Percentiles rank a stretch among this genome's conserved stretches.
Evolutionary conservation across 2,329 filamentous ascomycete genomes (phyloP).

Genomic region (Cercospora sp.): DNA sequence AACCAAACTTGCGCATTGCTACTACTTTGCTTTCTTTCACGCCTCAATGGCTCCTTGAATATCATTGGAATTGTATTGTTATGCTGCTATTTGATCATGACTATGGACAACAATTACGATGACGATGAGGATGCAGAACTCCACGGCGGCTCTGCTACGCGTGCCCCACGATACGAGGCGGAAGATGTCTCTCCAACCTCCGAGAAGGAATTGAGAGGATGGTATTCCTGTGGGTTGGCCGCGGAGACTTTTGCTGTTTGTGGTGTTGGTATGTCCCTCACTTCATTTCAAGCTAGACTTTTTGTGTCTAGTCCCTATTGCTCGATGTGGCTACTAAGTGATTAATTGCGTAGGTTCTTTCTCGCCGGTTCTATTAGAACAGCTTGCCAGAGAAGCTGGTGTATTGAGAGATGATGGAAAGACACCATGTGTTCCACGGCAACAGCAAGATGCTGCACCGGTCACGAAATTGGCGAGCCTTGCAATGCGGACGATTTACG

Average conservation of each 20-base stretch:
- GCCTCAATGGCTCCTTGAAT: too few species aligned
- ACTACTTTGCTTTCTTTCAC: background rate
- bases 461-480: constrained; percentile 3
- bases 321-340: too few species aligned
- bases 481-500: constrained; percentile 12
- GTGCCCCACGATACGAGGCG: constrained; percentile 30
- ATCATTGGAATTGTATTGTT: background rate
- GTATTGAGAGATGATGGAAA: constrained; percentile 74
- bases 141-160: background rate
- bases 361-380: constrained; percentile 87
- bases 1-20: background rate
- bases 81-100: background rate
- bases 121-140: constrained; percentile 1
- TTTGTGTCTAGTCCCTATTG: too few species aligned
- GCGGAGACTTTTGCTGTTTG: constrained; percentile 94
- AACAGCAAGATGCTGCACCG: constrained; percentile 8
- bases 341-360: constrained; percentile 63
- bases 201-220: constrained; percentile 33
- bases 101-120: background rate
- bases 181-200: constrained; percentile 33
- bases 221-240: constrained; percentile 56
- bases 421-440: constrained; percentile 59
- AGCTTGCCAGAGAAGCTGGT: constrained; percentile 83
- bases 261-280: constrained; percentile 63
- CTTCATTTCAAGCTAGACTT: too few species aligned